Evolutionary conservation across 208 protist genomes (phyloP).

Genomic region (Tritrichomonas foetus): DNA sequence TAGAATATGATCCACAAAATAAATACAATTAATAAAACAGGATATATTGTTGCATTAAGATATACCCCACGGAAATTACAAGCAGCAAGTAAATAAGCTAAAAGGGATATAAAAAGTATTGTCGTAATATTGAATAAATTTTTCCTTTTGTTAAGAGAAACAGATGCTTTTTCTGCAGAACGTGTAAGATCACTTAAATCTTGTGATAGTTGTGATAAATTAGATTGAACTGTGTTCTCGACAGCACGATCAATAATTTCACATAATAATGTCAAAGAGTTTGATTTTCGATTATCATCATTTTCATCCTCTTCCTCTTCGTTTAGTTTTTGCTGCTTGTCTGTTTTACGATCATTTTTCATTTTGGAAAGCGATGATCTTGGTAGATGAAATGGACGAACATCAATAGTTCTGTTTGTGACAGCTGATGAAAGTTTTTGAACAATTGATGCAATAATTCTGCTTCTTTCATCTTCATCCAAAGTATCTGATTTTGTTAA

Average conservation of each 20-base stretch:
- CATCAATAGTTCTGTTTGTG: not conserved
- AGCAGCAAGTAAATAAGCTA: no score
- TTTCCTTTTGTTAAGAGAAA: not conserved
- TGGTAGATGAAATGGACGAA: not conserved
- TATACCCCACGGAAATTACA: no score
- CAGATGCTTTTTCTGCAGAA: not conserved
- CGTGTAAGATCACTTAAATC: not conserved
- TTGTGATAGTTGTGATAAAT: not conserved
- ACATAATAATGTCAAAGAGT: not conserved
- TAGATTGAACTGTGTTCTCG: not conserved
- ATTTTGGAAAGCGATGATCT: no score
- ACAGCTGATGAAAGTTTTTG: not conserved
- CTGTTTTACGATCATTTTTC: not conserved
- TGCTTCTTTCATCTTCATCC: not conserved
- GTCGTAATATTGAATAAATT: not conserved
- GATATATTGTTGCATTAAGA: no score
- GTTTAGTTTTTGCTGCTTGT: not conserved
- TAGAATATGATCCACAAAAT: no score
- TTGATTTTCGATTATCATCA: not conserved
- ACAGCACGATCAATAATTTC: not conserved
- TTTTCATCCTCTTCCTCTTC: not conserved
- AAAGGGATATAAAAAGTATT: not conserved
- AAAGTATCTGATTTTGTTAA: not conserved
- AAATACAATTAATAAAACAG: no score
- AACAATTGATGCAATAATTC: not conserved